phyloP scores from a whole-genome alignment of 1,284 basidiomycete species.

The Malassezia furfur region DNA sequence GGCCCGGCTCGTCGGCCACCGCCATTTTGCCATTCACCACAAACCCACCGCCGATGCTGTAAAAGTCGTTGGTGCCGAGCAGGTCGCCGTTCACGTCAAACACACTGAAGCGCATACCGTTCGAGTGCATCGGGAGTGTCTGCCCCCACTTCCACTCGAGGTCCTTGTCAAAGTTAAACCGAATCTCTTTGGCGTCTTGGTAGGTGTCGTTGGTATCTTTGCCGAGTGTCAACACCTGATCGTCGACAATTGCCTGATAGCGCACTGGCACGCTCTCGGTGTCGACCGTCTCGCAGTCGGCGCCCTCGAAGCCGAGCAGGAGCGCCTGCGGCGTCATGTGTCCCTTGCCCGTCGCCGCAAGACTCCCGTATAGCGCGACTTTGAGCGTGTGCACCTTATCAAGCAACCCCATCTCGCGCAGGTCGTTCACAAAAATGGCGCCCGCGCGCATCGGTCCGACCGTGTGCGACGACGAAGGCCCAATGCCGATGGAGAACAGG shows the following conservation, averaged over 20 bases:
- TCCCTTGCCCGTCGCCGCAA: constrained; percentile 64
- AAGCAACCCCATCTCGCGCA: constrained; percentile 62
- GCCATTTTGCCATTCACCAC: constrained; percentile 42
- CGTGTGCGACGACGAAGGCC: constrained; percentile 54
- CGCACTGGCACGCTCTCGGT: constrained; percentile 61
- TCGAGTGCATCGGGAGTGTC: constrained; percentile 49
- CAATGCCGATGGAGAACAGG: constrained; percentile 78
- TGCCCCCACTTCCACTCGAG: constrained; percentile 75
- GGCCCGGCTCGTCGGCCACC: constrained; percentile 14
- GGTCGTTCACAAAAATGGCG: constrained; percentile 65
- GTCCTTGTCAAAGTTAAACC: constrained; percentile 76
- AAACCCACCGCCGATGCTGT: constrained; percentile 50
- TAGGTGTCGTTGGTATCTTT: constrained; percentile 39
- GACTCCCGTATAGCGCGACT: constrained; percentile 64
- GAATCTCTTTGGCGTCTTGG: constrained; percentile 51
- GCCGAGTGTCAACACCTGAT: constrained; percentile 61
- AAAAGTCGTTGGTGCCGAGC: constrained; percentile 89
- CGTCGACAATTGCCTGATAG: constrained; percentile 62
- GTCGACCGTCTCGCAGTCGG: constrained; percentile 62
- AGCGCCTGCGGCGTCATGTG: constrained; percentile 92
- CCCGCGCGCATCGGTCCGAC: constrained; percentile 80
- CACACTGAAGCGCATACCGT: constrained; percentile 79
- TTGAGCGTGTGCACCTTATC: constrained; percentile 69
- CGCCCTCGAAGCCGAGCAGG: constrained; percentile 76
- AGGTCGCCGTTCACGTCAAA: constrained; percentile 72